Base-by-base conservation (phyloP, 495 filamentous ascomycete genomes). In the Cercophora scortea region DNA sequence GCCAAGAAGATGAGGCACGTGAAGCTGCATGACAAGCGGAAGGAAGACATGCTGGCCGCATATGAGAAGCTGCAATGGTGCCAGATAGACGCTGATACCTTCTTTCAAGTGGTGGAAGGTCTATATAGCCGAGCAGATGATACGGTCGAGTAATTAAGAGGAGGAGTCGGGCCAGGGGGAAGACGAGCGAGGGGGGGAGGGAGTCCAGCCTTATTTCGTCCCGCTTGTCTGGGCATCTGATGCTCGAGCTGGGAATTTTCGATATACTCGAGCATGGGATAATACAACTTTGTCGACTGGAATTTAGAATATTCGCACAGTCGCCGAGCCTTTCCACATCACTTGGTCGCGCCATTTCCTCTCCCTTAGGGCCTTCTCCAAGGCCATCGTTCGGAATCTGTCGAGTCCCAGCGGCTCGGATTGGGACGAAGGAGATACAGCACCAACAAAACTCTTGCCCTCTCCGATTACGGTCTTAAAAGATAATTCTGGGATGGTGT, bases 71-170 rank as follows among this genome's bases (percentile, higher is more conserved):
- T 45, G 18, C 18, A 45, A 8, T 11, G 42, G 42, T 45, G 42
- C 42, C 42, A 45, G 42, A 45, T 45, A 25, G 42, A 45, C 42
- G 42, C 17, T 25, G 42, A 45, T 45, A 25, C 42, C 42, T 45
- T 45, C 17, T 45, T 45, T 25, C 42, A 45, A 45, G 42, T 45
- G 42, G 42, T 45, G 42, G 15, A 45, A 45, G 42, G 17, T 45
- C 42, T 45, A 45, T 45, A 45, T 16, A 25, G 42, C 42, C 42
- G 17, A 45, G 17, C 42, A 16, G 42, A 45, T 45, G 42, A 45
- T 45, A 16, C 42, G 16, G 42, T 45, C 42, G 42, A 45, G 42
- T 45, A n/a, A n/a, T n/a, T n/a, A 45, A 45, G 42, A 45, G 42
- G 17, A 45, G 42, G 42, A 45, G 42, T 36, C 34, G 34, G 34